Evolutionary conservation across 805 yeast genomes (phyloP).

Genomic region (Suhomyces kilbournensis): DNA sequence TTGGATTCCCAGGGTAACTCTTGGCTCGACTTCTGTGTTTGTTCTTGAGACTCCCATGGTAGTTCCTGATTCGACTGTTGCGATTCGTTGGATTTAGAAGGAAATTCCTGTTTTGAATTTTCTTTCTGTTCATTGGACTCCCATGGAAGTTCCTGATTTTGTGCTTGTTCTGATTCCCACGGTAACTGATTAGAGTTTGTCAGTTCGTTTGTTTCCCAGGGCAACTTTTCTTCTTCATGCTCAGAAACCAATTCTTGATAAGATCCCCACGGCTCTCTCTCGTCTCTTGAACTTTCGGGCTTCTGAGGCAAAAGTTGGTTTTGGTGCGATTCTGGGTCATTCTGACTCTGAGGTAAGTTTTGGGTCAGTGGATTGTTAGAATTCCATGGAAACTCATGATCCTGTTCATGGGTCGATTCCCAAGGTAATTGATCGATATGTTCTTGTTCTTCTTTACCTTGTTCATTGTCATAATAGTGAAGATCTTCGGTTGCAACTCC

Average conservation of each 20-base stretch:
- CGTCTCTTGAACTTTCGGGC: background rate
- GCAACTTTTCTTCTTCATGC: background rate
- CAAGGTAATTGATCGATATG: slow-evolving; percentile 11
- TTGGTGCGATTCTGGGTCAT: background rate
- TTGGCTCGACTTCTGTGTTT: background rate
- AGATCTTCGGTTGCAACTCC: background rate
- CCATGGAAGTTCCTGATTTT: background rate
- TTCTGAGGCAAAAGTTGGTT: background rate
- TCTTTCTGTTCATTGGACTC: background rate
- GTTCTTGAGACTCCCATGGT: no score
- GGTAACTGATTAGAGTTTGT: background rate
- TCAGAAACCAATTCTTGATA: background rate
- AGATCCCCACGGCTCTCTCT: background rate
- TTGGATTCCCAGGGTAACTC: slow-evolving; percentile 7
- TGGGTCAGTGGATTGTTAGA: background rate
- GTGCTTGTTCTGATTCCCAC: background rate
- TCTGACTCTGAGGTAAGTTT: background rate
- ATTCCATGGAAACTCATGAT: slow-evolving; percentile 6
- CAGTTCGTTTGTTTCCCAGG: background rate
- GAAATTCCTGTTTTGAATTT: background rate
- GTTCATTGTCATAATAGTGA: background rate
- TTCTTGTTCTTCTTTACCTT: background rate
- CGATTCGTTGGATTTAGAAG: background rate
- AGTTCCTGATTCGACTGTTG: background rate
- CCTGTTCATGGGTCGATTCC: slow-evolving; percentile 7